Percentiles rank a stretch among this genome's conserved stretches.
Evolutionary conservation across 805 yeast species (phyloP).

Genomic region (Ogataea trehaloabstinens): DNA sequence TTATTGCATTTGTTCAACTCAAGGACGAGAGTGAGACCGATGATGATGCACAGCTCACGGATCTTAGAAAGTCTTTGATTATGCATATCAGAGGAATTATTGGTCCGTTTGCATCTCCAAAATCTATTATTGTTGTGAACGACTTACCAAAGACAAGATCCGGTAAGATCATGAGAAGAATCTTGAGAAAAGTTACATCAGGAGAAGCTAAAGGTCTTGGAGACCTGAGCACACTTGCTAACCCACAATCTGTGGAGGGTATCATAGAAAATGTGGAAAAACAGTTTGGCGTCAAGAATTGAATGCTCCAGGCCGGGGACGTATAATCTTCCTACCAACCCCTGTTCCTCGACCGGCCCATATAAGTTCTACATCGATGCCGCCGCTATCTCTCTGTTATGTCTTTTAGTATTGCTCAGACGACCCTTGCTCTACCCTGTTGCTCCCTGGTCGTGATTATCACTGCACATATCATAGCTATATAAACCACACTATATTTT

Average conservation of each 20-base stretch:
- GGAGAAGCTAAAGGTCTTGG: slow-evolving; percentile 94
- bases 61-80: slow-evolving; percentile 69
- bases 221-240: slow-evolving; percentile 84
- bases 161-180: slow-evolving; percentile 98
- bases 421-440: too few species aligned
- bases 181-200: slow-evolving; percentile 86
- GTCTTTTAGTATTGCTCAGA: too few species aligned
- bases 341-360: too few species aligned
- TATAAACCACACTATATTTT: too few species aligned
- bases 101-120: slow-evolving; percentile 96
- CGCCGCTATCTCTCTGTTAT: background rate
- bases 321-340: background rate
- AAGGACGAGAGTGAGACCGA: slow-evolving; percentile 47
- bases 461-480: too few species aligned
- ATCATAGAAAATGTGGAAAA: slow-evolving; percentile 66
- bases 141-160: slow-evolving; percentile 98
- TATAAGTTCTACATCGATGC: background rate
- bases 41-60: slow-evolving; percentile 46
- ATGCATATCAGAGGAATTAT: slow-evolving; percentile 88
- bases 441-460: too few species aligned
- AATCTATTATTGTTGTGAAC: slow-evolving; percentile 71
- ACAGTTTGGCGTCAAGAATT: slow-evolving; percentile 37
- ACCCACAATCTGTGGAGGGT: slow-evolving; percentile 79
- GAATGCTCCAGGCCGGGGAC: too few species aligned
- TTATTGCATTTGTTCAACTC: slow-evolving; percentile 88